Conservation (phyloP, 2,329 filamentous ascomycete genomes). For the Xylogone sp. region DNA sequence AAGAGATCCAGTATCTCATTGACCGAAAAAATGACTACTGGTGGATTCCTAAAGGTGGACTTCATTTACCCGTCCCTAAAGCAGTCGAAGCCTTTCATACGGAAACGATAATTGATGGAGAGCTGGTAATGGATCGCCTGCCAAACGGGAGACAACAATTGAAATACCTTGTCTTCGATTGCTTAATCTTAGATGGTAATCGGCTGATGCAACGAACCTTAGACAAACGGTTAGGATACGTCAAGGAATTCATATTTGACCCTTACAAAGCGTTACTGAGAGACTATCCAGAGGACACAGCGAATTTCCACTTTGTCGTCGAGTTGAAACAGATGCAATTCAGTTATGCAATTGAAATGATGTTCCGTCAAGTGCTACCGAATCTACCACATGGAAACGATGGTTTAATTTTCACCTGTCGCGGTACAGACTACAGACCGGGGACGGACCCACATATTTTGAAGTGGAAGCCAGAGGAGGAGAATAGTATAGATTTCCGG, state of each 20-base stretch:
- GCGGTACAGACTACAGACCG: constrained; percentile 77
- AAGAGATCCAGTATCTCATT: constrained; percentile 84
- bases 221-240: constrained; percentile 85
- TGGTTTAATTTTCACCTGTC: constrained; percentile 96
- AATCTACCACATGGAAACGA: constrained; percentile 89
- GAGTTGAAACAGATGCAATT: constrained; percentile 89
- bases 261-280: constrained; percentile 63
- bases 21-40: constrained; percentile 98
- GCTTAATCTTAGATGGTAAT: constrained; percentile 74
- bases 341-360: constrained; percentile 83
- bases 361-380: constrained; percentile 85
- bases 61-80: constrained; percentile 76
- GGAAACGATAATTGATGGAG: constrained; percentile 84
- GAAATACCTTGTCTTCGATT: constrained; percentile 91
- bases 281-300: constrained; percentile 64
- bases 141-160: constrained; percentile 64
- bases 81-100: constrained; percentile 68
- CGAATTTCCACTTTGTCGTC: constrained; percentile 73
- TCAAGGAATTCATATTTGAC: constrained; percentile 71
- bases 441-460: constrained; percentile 92
- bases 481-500: constrained; percentile 93
- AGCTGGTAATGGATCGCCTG: constrained; percentile 82
- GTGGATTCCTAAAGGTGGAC: constrained; percentile 62
- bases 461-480: constrained; percentile 95
- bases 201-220: constrained; percentile 74